Evolutionary conservation across 2,329 filamentous ascomycete species (phyloP), one percentile per base, ranked within the genome.

Genomic region (Alternaria brassicicola): DNA sequence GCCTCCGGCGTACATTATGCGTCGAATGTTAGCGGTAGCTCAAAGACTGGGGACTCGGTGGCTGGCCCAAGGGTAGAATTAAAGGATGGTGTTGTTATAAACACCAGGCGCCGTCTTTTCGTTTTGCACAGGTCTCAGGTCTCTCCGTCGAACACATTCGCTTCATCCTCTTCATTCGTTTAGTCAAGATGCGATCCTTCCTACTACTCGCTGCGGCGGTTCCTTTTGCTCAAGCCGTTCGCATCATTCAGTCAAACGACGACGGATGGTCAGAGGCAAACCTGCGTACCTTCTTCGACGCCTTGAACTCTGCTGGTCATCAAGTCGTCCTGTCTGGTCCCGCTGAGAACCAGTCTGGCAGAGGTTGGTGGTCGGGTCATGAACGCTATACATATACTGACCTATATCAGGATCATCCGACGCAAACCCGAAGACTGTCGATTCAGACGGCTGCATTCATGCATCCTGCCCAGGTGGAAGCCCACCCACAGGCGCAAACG

Each of bases 191-290:
- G 72, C 70, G 71, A 10, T 68, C 59, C 31, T 67, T 31, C 19
- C 9, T 72, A 17, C 61, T 76, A 15, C 63, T 76, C 41, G 64
- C 63, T 21, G 65, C 65, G 15, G 65, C 65, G 31, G 58, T 69
- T 45, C 71, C 73, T 30, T 55, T 76, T 15, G 62, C 65, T 15
- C 69, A 70, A 38, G 72, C 67, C 25, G 52, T 73, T 12, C 72
- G 72, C 38, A 71, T 76, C 67, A 71, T 91, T 52, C 85, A 88
- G 55, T 84, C 84, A 63, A 91, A 91, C 74, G 89, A 91, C 64
- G 89, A 91, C 70, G 89, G 89, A 31, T 91, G 89, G 89, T 87
- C 88, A 5, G 89, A 90, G 77, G 82, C 83, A 38, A 89, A 91
- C 68, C 78, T 88, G 48, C 84, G 89, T 15, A 81, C 82, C 0